Conservation (phyloP, 176 grass and related monocot species). For the bread wheat (Triticum aestivum) region IWGSC_CS_RefSeq_v2.1 NC_057814.1:73051141-73051640, state of each 20-base stretch:
- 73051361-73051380: slow-evolving; percentile 25
- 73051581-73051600: slow-evolving; percentile 55
- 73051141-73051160: neutral
- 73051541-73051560: slow-evolving; percentile 80
- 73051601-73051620: slow-evolving; percentile 55
- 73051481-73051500: slow-evolving; percentile 57
- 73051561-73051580: slow-evolving; percentile 60
- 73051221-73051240: neutral
- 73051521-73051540: slow-evolving; percentile 77
- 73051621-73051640: slow-evolving; percentile 33
- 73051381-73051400: neutral
- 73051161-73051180: neutral
- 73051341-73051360: neutral
- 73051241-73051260: too few species aligned
- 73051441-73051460: slow-evolving; percentile 30
- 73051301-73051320: neutral
- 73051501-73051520: slow-evolving; percentile 91
- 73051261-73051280: too few species aligned
- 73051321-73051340: neutral
- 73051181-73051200: neutral
- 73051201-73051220: neutral
- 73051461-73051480: slow-evolving; percentile 59
- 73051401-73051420: too few species aligned
- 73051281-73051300: neutral
- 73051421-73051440: slow-evolving; percentile 6